Evolutionary conservation across 805 yeast species (phyloP), one percentile per base, ranked within the genome.

Genomic region (Candida khao-thaluensis): DNA sequence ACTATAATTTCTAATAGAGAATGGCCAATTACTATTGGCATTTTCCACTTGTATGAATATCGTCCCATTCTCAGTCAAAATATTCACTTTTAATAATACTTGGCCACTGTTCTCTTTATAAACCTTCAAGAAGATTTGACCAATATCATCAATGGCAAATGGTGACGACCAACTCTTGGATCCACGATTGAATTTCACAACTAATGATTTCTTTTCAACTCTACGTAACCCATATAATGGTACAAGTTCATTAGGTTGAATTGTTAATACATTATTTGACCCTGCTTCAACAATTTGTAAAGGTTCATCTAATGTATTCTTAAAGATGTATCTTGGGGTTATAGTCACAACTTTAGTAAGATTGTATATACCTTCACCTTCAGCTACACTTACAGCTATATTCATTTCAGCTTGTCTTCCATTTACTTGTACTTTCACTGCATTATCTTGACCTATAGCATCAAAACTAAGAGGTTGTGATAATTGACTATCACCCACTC

Each of bases 1-100:
- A 56, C 93, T 86, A 61, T 88, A 90, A 57, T 93, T 93, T 44
- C 96, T 69, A 29, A 93, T 81, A 0, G 96, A 86, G 56, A 67
- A 93, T 9, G 99, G 99, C 99, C 99, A 93, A 42, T 74, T 69
- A 43, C 80, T 74, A 24, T 78, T 77, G 2, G 95, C 93, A 54
- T 81, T 81, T 29, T 74, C 75, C 25, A 91, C 59, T 47, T 81
- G 82, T 33, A 93, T 74, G 52, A 88, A 90, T 14, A 95, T 66
- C 0, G 96, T 79, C 0, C 95, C 89, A 30, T 79, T 76, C 45
- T 90, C 96, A n/a, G 88, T 67, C 24, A 82, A 57, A 17, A 88
- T 76, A 41, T 84, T 90, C 20, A 87, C 75, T 53, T 85, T 81
- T 23, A 89, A 60, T 27, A 93, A 66, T 17, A 74, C 69, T 52